Conservation (phyloP, 306 rosid species). For the Prosopis cineraria region DNA sequence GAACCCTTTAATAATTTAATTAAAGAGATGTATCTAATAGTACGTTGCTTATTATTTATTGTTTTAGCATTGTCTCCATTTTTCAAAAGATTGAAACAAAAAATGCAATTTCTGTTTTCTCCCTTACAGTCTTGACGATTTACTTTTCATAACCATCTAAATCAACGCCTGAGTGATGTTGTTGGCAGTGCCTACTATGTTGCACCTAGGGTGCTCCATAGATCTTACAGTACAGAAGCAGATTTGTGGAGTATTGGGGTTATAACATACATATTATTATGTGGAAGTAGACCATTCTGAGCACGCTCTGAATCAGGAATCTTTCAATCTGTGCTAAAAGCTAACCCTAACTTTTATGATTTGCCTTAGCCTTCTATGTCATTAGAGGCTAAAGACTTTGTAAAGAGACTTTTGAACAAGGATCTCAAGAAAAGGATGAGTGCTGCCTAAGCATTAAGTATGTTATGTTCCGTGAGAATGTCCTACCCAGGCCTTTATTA, state of each 20-base stretch:
- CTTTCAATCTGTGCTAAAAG: constrained; percentile 92
- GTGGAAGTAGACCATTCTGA: constrained; percentile 98
- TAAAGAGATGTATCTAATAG: no score
- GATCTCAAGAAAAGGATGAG: constrained; percentile 97
- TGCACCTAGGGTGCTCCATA: constrained; percentile 96
- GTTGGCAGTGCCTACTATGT: constrained; percentile 99
- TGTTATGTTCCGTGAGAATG: constrained; percentile 42
- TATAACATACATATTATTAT: constrained; percentile 76
- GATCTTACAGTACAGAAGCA: constrained; percentile 92
- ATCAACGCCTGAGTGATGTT: constrained; percentile 82
- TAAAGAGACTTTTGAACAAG: constrained; percentile 91
- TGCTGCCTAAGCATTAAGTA: constrained; percentile 94
- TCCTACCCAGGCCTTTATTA: constrained; percentile 29
- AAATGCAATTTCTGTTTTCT: no score
- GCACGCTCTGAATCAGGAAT: constrained; percentile 96
- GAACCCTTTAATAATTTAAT: no score
- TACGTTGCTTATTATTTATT: no score
- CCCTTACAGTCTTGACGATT: neutral
- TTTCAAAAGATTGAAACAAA: neutral
- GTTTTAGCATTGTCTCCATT: no score
- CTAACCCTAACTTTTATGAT: constrained; percentile 89
- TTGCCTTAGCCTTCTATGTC: constrained; percentile 88
- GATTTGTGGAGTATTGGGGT: constrained; percentile 99
- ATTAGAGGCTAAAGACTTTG: constrained; percentile 91
- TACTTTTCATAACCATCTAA: constrained; percentile 41